Evolutionary conservation across 208 protist genomes (phyloP), one percentile per base, ranked within the genome.

Genomic region (Trypanosoma melophagium): DNA sequence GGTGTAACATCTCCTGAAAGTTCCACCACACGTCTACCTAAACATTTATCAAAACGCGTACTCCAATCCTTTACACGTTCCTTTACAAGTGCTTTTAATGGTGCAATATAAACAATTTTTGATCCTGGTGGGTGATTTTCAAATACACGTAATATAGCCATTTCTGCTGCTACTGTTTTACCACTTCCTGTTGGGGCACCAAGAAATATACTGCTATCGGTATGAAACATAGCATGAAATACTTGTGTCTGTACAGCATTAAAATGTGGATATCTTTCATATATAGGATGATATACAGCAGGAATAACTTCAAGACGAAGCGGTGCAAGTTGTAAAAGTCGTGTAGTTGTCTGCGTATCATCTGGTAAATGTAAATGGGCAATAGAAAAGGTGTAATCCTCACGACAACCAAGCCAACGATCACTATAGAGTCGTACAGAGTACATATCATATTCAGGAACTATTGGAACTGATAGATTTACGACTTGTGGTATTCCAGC

Each of bases 171-270:
- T 47, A 99, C 83, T 1, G 99, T 99, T 84, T 99, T 99, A 49
- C 99, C 99, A 52, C 86, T 95, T 17, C 96, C 96, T 3, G 98
- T 99, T 8, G 98, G 98, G 17, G 98, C 97, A 17, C 99, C 98
- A 14, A 99, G 69, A 24, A 99, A 94, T 16, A 99, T 86, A 80
- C 98, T 99, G 42, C 95, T 65, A 77, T 99, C 97, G 4, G 97
- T 99, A 83, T 99, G 97, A 72, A 98, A 99, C 60, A 99, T 77
- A n/a, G 87, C 83, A 81, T 99, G 97, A 79, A 99, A 99, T n/a
- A 98, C 84, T 76, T 99, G 98, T 25, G 98, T 99, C 82, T 99
- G 99, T 51, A 99, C 92, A 31, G 98, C 91, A 85, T 99, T 99
- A 77, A 99, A 99, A 81, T 99, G 95, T 14, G 80, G 71, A 79